These are phyloP conservation scores for Linaria vulgaris DNA, from an alignment of 257 asterid genomes.

Conservation along the genomic window DNA sequence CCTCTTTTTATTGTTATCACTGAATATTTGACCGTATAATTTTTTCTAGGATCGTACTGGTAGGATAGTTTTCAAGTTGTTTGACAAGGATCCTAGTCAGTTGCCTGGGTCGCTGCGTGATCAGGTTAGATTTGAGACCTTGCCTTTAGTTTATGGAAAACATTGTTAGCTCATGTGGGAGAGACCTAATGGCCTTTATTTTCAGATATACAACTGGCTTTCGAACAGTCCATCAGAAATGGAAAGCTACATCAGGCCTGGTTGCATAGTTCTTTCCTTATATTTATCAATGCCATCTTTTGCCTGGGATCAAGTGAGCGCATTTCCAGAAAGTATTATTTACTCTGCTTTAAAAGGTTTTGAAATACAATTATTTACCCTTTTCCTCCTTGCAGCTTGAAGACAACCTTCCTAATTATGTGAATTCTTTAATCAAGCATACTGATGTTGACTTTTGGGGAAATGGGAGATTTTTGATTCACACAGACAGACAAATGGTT, in stretches of 20 bases:
- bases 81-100: slow-evolving; percentile 95
- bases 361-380: slow-evolving; percentile 20
- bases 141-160: slow-evolving; percentile 7
- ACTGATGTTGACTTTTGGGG: slow-evolving; percentile 67
- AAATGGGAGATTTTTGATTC: slow-evolving; percentile 61
- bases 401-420: slow-evolving; percentile 50
- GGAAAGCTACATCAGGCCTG: slow-evolving; percentile 96
- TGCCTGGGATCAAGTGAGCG: slow-evolving; percentile 83
- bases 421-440: slow-evolving; percentile 52
- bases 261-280: slow-evolving; percentile 74
- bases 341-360: slow-evolving; percentile 6
- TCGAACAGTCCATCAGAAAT: slow-evolving; percentile 85
- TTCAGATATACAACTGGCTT: slow-evolving; percentile 85
- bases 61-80: slow-evolving; percentile 77
- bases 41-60: slow-evolving; percentile 78
- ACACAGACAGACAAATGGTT: slow-evolving; percentile 65
- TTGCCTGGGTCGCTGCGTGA: slow-evolving; percentile 71
- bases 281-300: slow-evolving; percentile 72
- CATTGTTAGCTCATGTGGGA: slow-evolving; percentile 17
- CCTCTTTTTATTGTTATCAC: neutral
- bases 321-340: slow-evolving; percentile 17
- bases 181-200: slow-evolving; percentile 1
- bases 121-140: slow-evolving; percentile 50
- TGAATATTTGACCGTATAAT: slow-evolving; percentile 20
- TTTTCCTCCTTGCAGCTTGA: slow-evolving; percentile 58